A percentile compares a stretch with the other conserved stretches of the same genome.
These are phyloP conservation scores for Trichocomaceae sp. DNA, from an alignment of 2,329 filamentous ascomycete genomes.

Conservation along the genomic window DNA sequence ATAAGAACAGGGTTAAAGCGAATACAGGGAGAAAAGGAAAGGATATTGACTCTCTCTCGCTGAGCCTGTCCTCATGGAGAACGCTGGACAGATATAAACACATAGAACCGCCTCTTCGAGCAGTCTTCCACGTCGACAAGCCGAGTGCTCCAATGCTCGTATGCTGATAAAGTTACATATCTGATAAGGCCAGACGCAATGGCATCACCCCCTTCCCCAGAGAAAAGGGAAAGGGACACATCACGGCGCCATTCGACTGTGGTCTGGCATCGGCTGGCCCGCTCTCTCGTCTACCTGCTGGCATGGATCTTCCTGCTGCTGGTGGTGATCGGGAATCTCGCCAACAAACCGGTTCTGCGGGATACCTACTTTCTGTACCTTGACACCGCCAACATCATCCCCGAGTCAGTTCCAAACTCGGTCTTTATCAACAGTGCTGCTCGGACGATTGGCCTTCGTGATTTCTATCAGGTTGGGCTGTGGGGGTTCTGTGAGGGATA, in stretches of 20 bases:
- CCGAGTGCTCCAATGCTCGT: not conserved
- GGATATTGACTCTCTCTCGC: no score
- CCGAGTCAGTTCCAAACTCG: slow-evolving; percentile 62
- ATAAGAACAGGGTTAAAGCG: no score
- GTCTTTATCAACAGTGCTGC: slow-evolving; percentile 80
- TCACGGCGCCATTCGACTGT: slow-evolving; percentile 23
- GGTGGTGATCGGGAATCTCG: slow-evolving; percentile 70
- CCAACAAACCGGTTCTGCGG: slow-evolving; percentile 54
- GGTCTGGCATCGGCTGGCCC: slow-evolving; percentile 56
- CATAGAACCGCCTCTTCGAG: no score
- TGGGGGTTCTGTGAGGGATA: slow-evolving; percentile 94
- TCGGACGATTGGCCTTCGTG: slow-evolving; percentile 76
- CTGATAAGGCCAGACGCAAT: not conserved
- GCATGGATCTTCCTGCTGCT: slow-evolving; percentile 73
- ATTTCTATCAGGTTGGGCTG: slow-evolving; percentile 88
- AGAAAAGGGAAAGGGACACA: not conserved
- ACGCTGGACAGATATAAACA: not conserved
- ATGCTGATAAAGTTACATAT: no score
- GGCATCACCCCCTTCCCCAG: slow-evolving; percentile 1
- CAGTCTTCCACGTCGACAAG: no score
- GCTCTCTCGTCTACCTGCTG: slow-evolving; percentile 65
- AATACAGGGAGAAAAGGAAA: no score
- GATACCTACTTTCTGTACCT: slow-evolving; percentile 79
- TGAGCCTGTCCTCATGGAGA: not conserved
- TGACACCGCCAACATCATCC: slow-evolving; percentile 75